Evolutionary conservation across 352 stramenopile species (phyloP), one percentile per base, ranked within the genome.

Genomic region (Phytophthora boehmeriae): DNA sequence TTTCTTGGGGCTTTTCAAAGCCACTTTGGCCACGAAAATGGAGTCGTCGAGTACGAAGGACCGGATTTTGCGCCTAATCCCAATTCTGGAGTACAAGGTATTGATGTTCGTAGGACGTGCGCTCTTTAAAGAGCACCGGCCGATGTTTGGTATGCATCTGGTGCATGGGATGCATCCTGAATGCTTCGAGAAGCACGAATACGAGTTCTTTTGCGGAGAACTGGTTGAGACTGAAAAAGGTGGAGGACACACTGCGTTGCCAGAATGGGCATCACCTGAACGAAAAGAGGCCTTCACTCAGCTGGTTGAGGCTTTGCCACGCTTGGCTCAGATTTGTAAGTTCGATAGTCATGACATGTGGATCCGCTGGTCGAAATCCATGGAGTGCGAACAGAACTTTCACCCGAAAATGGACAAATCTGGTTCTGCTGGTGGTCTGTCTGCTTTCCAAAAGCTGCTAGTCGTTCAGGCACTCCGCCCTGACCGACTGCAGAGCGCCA

Each of bases 131-230:
- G 90, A 93, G 43, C 90, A 98, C 47, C 78, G 94, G 0, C 82
- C 89, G 0, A 98, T 98, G 83, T 98, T 98, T 61, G 95, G 90
- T 0, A 73, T 98, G 57, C 95, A 98, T 36, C 57, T 98, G 13
- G 90, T 98, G 20, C 89, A 97, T 42, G 93, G 86, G 1, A 98
- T 98, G 89, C 90, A 97, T 47, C 67, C 73, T 0, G 86, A 98
- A 5, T 89, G 87, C 16, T 98, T 98, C 43, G 87, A 97, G n/a
- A 78, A 86, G 51, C 78, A 96, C 27, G 95, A 98, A 67, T 98
- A 95, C 71, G 89, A 95, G 53, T 86, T 97, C 27, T 98, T 98
- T 63, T 93, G 89, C 16, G 95, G 95, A 10, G 82, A 95, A 35
- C 42, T 83, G n/a, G 72, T 95, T 2, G 60, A 75, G 1, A 68